phyloP scores from a whole-genome alignment of 768 basidiomycete species.

The Phanerodontia chrysosporium region DNA sequence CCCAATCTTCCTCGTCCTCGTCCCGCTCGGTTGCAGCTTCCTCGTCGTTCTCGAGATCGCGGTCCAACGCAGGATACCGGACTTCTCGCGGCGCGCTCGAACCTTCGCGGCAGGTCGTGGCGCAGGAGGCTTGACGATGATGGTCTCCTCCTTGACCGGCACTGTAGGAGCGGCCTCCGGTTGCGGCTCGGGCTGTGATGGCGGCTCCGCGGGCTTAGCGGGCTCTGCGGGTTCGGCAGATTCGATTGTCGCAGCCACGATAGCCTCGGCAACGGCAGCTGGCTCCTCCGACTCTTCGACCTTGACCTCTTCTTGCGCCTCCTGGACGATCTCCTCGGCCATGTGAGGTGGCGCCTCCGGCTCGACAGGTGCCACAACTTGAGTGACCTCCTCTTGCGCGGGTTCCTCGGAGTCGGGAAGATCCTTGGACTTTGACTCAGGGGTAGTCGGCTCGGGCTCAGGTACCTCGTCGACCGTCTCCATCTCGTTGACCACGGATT shows the following conservation, averaged over 20 bases:
- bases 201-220: background rate
- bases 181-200: background rate
- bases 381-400: background rate
- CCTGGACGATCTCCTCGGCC: background rate
- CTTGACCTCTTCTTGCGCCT: too few relatives aligned
- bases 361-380: background rate
- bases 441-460: conserved; percentile 63
- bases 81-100: conserved; percentile 68
- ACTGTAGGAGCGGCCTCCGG: conserved; percentile 1
- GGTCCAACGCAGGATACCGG: conserved; percentile 80
- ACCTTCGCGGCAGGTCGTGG: conserved; percentile 14
- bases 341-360: background rate
- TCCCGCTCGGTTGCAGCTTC: conserved; percentile 42
- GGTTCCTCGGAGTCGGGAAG: conserved; percentile 25
- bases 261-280: background rate
- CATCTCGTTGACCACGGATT: conserved; percentile 26
- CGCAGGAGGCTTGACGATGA: conserved; percentile 13
- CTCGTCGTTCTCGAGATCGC: conserved; percentile 49
- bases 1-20: conserved; percentile 86
- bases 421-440: conserved; percentile 53
- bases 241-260: background rate
- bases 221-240: background rate
- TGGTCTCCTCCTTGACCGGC: conserved; percentile 11
- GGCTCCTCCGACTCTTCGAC: background rate
- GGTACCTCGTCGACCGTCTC: conserved; percentile 29